Evolutionary conservation across 2,329 filamentous ascomycete species (phyloP).

Genomic region (Xylaria sp.): DNA sequence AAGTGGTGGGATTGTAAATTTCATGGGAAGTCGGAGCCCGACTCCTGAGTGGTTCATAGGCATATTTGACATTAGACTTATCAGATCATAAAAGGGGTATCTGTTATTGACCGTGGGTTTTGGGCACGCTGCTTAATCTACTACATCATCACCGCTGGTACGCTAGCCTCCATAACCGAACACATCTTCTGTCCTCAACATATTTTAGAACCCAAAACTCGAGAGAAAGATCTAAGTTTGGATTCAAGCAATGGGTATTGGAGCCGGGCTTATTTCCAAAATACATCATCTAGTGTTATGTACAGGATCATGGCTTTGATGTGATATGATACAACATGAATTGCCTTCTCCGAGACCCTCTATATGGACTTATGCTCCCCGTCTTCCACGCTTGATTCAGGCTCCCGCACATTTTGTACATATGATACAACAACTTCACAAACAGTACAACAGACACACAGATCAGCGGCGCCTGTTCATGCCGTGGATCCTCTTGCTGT

Average conservation of each 20-base stretch:
- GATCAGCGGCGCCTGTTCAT: conserved; percentile 38
- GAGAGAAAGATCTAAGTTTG: not conserved
- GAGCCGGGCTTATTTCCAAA: not conserved
- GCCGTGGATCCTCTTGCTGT: conserved; percentile 65
- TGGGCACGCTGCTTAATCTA: not conserved
- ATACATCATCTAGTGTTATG: not conserved
- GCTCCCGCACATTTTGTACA: conserved; percentile 29
- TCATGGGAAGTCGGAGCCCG: not conserved
- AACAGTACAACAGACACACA: conserved; percentile 14
- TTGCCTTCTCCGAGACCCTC: conserved; percentile 5
- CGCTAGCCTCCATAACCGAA: not conserved
- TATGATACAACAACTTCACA: conserved; percentile 30
- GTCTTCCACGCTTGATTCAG: conserved; percentile 15
- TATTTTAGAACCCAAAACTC: not conserved
- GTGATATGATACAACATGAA: conserved; percentile 35
- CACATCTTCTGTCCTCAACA: not conserved
- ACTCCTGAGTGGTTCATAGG: not conserved
- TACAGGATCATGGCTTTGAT: not conserved
- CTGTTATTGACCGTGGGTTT: not conserved
- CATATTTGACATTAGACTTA: not conserved
- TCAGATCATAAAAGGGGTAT: not conserved
- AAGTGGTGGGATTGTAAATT: not conserved
- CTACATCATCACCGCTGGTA: not conserved
- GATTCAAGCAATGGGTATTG: not conserved
- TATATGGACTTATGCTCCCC: conserved; percentile 4